Evolutionary conservation across 208 protist genomes (phyloP).

Genomic region (Trypanosoma boissoni): DNA sequence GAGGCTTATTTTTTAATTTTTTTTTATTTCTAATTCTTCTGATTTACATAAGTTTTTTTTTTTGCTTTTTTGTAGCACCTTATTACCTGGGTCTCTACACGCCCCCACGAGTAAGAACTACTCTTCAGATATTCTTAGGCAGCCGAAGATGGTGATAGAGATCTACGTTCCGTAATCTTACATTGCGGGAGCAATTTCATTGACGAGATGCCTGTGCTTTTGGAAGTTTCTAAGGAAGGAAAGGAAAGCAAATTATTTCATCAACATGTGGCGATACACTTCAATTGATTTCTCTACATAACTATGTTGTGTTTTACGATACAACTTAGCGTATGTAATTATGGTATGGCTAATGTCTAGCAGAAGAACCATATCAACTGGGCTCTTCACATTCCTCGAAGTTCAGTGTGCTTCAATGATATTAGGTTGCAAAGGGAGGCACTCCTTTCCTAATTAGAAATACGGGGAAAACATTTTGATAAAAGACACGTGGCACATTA

Average conservation of each 20-base stretch:
- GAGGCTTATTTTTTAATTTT: neutral
- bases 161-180: conserved; percentile 8
- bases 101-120: neutral
- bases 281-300: conserved; percentile 31
- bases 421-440: conserved; percentile 26
- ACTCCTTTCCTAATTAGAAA: conserved; percentile 20
- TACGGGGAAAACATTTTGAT: conserved; percentile 33
- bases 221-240: neutral
- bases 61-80: neutral
- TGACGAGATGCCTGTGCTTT: neutral
- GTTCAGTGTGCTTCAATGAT: conserved; percentile 33
- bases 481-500: conserved; percentile 69
- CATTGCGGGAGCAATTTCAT: conserved; percentile 3
- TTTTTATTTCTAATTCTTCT: neutral
- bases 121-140: neutral
- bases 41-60: neutral
- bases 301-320: conserved; percentile 52
- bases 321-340: conserved; percentile 29
- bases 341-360: conserved; percentile 54
- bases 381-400: conserved; percentile 29
- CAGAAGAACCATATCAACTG: conserved; percentile 12
- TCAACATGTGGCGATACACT: neutral
- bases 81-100: neutral
- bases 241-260: neutral
- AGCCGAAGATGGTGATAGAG: neutral